These are phyloP conservation scores for Blastobotrys raffinosifermentans DNA, from an alignment of 1,139 yeast species.

Conservation along the genomic window DNA sequence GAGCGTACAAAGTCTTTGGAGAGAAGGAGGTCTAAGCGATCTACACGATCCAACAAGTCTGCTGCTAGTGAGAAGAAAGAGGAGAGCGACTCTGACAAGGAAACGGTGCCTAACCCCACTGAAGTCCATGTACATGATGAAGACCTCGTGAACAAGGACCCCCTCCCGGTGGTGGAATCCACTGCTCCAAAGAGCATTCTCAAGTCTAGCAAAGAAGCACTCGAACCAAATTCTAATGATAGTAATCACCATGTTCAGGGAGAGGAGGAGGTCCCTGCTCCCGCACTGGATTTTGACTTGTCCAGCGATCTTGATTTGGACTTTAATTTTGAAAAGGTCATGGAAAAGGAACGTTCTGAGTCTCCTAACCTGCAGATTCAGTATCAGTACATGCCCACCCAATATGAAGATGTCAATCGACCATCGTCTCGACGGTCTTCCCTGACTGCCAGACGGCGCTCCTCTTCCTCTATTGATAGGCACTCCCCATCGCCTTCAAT, in stretches of 20 bases:
- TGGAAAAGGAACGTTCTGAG: conserved; percentile 1
- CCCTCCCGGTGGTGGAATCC: conserved; percentile 11
- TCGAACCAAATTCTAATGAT: too few species aligned
- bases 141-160: conserved; percentile 7
- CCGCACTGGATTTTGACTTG: neutral
- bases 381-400: conserved; percentile 9
- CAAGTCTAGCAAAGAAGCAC: conserved; percentile 18
- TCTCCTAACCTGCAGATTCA: conserved; percentile 5
- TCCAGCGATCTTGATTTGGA: conserved; percentile 13
- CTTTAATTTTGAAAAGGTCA: conserved; percentile 13
- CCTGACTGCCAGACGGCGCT: too few species aligned
- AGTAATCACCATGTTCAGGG: too few species aligned
- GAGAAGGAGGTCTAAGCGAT: conserved; percentile 30
- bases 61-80: conserved; percentile 6
- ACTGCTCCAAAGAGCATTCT: conserved; percentile 24
- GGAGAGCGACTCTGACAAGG: conserved; percentile 17
- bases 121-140: conserved; percentile 26
- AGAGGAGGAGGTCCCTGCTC: neutral
- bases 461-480: too few species aligned
- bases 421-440: too few species aligned
- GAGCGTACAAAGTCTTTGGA: conserved; percentile 34
- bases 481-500: too few species aligned
- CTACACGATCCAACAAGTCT: conserved; percentile 14
- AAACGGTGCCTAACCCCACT: conserved; percentile 28
- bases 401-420: conserved; percentile 4